Evolutionary conservation across 106 monocot species (phyloP).

Genomic region (Dendrobium huoshanense): DNA sequence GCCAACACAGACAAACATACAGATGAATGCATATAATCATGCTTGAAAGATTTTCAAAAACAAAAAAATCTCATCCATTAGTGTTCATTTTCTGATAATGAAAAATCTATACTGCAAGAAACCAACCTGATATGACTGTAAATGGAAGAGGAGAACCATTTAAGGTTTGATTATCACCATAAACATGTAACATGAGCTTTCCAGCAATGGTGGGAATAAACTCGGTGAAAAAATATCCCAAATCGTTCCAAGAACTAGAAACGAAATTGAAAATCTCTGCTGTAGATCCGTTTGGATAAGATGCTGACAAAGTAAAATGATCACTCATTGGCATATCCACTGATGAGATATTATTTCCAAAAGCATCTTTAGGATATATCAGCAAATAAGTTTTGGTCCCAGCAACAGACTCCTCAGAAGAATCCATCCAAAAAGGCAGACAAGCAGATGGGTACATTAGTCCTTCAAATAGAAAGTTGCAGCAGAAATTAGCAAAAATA

Average conservation of each 20-base stretch:
- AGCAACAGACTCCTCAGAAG: constrained; percentile 38
- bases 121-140: constrained; percentile 65
- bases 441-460: constrained; percentile 55
- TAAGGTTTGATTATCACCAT: constrained; percentile 45
- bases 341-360: constrained; percentile 64
- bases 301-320: constrained; percentile 38
- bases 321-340: constrained; percentile 13
- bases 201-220: constrained; percentile 53
- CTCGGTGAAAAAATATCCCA: constrained; percentile 50
- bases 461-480: constrained; percentile 37
- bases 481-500: background rate
- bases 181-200: constrained; percentile 39
- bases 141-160: constrained; percentile 58
- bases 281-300: constrained; percentile 45
- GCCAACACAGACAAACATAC: background rate
- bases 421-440: constrained; percentile 43
- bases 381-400: constrained; percentile 52
- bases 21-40: background rate
- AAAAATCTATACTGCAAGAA: background rate
- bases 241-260: constrained; percentile 44
- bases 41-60: background rate
- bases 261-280: constrained; percentile 23
- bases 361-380: constrained; percentile 66
- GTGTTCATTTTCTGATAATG: background rate
- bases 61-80: background rate